These are phyloP conservation scores for Aspergillus calidoustus DNA, from an alignment of 2,329 filamentous ascomycete genomes.

Conservation along the genomic window DNA sequence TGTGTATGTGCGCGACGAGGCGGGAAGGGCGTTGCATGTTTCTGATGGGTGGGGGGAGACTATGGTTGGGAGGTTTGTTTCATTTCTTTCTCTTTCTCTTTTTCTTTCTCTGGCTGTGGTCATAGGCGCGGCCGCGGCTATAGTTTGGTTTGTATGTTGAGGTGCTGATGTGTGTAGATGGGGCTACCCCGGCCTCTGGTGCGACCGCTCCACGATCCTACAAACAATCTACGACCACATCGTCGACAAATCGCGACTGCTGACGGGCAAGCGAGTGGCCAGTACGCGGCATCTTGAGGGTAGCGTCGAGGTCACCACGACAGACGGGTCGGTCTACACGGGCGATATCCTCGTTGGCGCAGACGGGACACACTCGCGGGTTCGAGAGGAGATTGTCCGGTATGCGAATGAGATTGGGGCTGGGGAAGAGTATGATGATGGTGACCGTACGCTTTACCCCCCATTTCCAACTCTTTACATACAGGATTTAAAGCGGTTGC, in stretches of 20 bases:
- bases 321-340: not conserved
- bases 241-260: not conserved
- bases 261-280: not conserved
- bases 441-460: not conserved
- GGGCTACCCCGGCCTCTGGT: not conserved
- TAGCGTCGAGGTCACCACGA: not conserved
- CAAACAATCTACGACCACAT: not conserved
- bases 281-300: not conserved
- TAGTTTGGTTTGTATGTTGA: no score
- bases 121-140: no score
- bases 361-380: not conserved
- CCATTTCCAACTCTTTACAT: no score
- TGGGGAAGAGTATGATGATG: not conserved
- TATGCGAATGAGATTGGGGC: not conserved
- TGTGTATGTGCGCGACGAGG: no score
- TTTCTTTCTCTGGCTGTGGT: no score
- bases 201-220: not conserved
- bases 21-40: no score
- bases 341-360: constrained; percentile 5
- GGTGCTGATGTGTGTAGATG: not conserved
- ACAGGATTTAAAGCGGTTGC: no score
- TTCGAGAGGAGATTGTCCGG: constrained; percentile 3
- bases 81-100: no score
- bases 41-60: no score
- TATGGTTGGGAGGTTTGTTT: no score